Evolutionary conservation across 495 filamentous ascomycete species (phyloP).

Genomic region (Darksidea phi): DNA sequence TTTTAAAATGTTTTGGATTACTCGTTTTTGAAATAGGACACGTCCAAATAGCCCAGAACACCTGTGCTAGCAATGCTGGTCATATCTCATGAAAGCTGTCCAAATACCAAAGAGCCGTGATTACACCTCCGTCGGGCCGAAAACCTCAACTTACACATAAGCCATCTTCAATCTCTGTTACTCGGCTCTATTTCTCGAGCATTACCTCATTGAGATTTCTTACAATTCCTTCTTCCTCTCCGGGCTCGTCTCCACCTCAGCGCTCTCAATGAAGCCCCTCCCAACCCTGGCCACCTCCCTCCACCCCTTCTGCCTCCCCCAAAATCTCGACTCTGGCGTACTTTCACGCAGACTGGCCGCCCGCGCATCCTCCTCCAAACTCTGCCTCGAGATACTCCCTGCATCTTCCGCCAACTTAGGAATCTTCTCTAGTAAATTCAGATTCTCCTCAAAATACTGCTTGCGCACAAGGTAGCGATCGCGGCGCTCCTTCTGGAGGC

Average conservation of each 20-base stretch:
- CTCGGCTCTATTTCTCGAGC: too few relatives aligned
- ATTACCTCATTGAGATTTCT: neutral
- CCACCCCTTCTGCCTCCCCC: slow-evolving; percentile 64
- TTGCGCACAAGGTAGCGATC: slow-evolving; percentile 74
- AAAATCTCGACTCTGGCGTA: slow-evolving; percentile 65
- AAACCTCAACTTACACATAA: too few relatives aligned
- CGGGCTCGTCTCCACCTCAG: slow-evolving; percentile 38
- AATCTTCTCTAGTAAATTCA: slow-evolving; percentile 44
- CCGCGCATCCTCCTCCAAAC: slow-evolving; percentile 70
- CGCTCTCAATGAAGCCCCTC: slow-evolving; percentile 54
- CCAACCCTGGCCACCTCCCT: slow-evolving; percentile 61
- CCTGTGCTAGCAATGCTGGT: too few relatives aligned
- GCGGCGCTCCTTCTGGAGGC: slow-evolving; percentile 73
- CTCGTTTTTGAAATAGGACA: too few relatives aligned
- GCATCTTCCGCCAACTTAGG: slow-evolving; percentile 42
- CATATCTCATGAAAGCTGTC: too few relatives aligned
- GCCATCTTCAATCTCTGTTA: too few relatives aligned
- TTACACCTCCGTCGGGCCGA: too few relatives aligned
- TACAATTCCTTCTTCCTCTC: slow-evolving; percentile 55
- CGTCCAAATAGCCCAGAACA: too few relatives aligned
- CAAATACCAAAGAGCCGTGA: too few relatives aligned
- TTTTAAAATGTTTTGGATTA: too few relatives aligned
- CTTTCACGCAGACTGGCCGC: slow-evolving; percentile 50
- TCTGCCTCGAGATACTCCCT: slow-evolving; percentile 44
- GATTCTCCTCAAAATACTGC: slow-evolving; percentile 64